phyloP scores from a whole-genome alignment of 2,329 filamentous ascomycete species.

The Cordyceps farinosa region DNA sequence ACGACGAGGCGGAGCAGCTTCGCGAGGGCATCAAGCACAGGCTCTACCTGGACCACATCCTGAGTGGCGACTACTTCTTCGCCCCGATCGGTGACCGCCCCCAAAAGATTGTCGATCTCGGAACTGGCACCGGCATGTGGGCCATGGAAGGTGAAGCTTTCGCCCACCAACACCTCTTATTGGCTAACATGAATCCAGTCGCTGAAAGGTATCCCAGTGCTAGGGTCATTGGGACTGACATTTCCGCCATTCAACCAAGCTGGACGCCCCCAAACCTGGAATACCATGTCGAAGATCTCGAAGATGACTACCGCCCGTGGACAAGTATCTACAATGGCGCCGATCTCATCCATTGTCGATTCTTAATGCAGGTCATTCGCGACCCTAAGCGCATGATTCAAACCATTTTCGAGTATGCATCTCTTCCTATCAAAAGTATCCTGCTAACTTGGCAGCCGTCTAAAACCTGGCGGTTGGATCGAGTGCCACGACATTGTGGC shows the following conservation, averaged over 20 bases:
- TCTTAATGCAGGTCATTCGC: conserved; percentile 48
- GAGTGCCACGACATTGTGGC: conserved; percentile 37
- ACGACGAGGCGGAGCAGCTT: conserved; percentile 48
- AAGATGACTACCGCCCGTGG: conserved; percentile 35
- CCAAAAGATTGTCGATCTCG: conserved; percentile 49
- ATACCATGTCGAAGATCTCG: conserved; percentile 42
- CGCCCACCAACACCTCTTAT: background rate
- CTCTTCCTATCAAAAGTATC: conserved; percentile 5
- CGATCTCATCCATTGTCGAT: conserved; percentile 53
- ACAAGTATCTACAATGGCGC: conserved; percentile 36
- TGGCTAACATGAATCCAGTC: conserved; percentile 31
- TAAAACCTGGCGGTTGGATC: conserved; percentile 39
- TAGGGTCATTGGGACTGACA: conserved; percentile 43
- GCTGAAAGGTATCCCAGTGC: conserved; percentile 44
- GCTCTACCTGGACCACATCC: conserved; percentile 45
- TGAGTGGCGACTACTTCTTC: conserved; percentile 39
- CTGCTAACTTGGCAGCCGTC: conserved; percentile 26
- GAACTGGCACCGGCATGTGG: conserved; percentile 53
- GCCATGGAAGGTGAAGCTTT: conserved; percentile 45
- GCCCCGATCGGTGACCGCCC: conserved; percentile 43
- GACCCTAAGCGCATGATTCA: conserved; percentile 48
- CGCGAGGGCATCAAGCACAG: conserved; percentile 48
- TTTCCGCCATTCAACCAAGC: conserved; percentile 42
- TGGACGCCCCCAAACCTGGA: conserved; percentile 55
- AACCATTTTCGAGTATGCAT: conserved; percentile 41